phyloP scores from a whole-genome alignment of 208 protist genomes.

The Vickermania ingenoplastis region DNA sequence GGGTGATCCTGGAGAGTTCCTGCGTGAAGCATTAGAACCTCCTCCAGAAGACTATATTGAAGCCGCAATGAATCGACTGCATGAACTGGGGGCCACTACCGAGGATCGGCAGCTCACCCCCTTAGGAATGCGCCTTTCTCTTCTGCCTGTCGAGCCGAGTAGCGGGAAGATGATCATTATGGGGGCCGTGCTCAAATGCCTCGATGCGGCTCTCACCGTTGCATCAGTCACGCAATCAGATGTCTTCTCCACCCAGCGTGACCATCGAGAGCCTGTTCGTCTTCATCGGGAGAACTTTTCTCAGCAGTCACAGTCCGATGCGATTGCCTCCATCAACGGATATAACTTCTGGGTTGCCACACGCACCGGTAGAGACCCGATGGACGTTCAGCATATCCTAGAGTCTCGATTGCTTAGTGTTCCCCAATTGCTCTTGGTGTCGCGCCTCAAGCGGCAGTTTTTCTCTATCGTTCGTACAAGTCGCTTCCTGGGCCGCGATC shows the following conservation, averaged over 20 bases:
- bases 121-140: constrained; percentile 70
- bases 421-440: constrained; percentile 36
- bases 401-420: constrained; percentile 53
- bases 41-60: constrained; percentile 43
- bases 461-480: constrained; percentile 40
- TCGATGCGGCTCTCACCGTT: constrained; percentile 92
- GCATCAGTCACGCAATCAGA: constrained; percentile 56
- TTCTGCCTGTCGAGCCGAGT: constrained; percentile 62
- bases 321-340: constrained; percentile 74
- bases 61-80: constrained; percentile 51
- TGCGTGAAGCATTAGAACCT: constrained; percentile 72
- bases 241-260: constrained; percentile 49
- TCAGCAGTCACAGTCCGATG: constrained; percentile 66
- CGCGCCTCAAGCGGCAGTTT: constrained; percentile 69
- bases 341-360: constrained; percentile 85
- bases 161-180: constrained; percentile 91
- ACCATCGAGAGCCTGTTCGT: constrained; percentile 39
- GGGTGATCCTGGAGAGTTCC: constrained; percentile 49
- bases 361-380: constrained; percentile 22
- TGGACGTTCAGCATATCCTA: constrained; percentile 26
- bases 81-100: constrained; percentile 73
- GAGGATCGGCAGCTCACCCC: constrained; percentile 71
- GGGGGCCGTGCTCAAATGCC: constrained; percentile 81
- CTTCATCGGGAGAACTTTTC: constrained; percentile 73
- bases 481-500: constrained; percentile 25